Evolutionary conservation across 768 basidiomycete genomes (phyloP).

Genomic region (Ramaria sp.): DNA sequence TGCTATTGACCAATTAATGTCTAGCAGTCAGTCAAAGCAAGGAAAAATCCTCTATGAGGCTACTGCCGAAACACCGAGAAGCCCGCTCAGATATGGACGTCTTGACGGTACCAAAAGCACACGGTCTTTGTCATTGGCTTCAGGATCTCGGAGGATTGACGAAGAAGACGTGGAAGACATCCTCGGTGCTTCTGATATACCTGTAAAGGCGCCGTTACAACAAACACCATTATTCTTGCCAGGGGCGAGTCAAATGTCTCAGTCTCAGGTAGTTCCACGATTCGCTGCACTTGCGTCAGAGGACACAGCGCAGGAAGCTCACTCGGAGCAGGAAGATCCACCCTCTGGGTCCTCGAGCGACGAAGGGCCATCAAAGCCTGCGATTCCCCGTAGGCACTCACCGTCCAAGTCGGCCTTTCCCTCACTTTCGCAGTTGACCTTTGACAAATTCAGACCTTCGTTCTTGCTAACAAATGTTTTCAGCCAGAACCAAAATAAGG

Average conservation of each 20-base stretch:
- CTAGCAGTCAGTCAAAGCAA: background rate
- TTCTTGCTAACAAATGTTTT: background rate
- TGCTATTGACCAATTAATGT: background rate
- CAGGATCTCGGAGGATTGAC: background rate
- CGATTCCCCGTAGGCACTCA: background rate
- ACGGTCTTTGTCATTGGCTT: background rate
- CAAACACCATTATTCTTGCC: constrained; percentile 2
- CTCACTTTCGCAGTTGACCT: constrained; percentile 4
- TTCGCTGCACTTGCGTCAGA: background rate
- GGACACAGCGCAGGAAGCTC: background rate
- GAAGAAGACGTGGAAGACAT: constrained; percentile 6
- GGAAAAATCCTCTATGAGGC: background rate
- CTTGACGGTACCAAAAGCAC: background rate
- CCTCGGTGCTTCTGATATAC: background rate
- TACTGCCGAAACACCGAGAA: background rate
- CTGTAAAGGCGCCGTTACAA: background rate
- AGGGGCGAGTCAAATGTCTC: constrained; percentile 6
- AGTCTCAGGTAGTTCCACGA: background rate
- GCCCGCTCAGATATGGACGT: background rate
- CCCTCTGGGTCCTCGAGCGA: background rate
- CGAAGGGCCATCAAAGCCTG: background rate
- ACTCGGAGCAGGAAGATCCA: background rate
- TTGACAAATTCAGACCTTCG: constrained; percentile 7
- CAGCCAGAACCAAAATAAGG: background rate
- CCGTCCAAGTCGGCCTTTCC: constrained; percentile 4